Conservation (phyloP, 441 rosid species). For the Arabidopsis hybrid region DNA sequence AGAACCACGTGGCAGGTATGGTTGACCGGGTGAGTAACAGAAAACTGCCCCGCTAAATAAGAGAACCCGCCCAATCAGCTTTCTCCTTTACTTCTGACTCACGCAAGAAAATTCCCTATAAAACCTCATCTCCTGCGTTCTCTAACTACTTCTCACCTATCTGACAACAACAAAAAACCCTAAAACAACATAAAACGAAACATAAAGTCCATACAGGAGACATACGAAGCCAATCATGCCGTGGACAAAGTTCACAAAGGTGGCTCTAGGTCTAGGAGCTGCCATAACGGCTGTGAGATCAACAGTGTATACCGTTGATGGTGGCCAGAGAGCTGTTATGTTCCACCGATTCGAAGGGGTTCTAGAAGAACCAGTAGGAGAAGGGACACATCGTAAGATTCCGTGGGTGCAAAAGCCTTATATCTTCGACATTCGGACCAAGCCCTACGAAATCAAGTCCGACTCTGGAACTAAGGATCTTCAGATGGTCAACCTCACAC, state of each 20-base stretch:
- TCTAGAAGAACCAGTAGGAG: conserved; percentile 66
- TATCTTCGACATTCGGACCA: conserved; percentile 77
- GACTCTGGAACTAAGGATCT: conserved; percentile 89
- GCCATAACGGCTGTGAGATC: conserved; percentile 60
- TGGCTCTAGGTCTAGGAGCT: conserved; percentile 72
- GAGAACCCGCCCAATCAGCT: not conserved
- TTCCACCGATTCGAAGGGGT: conserved; percentile 85
- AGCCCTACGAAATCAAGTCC: conserved; percentile 76
- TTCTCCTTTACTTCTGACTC: not conserved
- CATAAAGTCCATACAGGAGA: not conserved
- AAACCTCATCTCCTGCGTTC: not conserved
- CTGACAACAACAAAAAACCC: not conserved
- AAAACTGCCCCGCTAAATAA: not conserved
- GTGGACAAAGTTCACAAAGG: conserved; percentile 46
- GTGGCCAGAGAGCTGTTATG: conserved; percentile 82
- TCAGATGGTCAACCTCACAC: conserved; percentile 89
- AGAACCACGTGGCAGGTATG: not conserved
- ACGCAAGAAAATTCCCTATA: not conserved
- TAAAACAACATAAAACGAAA: not conserved
- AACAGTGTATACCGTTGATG: conserved; percentile 81
- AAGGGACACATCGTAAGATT: conserved; percentile 80
- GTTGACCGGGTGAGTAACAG: too few species aligned
- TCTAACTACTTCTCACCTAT: not conserved
- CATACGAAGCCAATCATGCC: not conserved
- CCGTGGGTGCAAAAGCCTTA: conserved; percentile 87